phyloP scores from a whole-genome alignment of 345 rosid genomes.

The Dipteronia dyeriana region DNA sequence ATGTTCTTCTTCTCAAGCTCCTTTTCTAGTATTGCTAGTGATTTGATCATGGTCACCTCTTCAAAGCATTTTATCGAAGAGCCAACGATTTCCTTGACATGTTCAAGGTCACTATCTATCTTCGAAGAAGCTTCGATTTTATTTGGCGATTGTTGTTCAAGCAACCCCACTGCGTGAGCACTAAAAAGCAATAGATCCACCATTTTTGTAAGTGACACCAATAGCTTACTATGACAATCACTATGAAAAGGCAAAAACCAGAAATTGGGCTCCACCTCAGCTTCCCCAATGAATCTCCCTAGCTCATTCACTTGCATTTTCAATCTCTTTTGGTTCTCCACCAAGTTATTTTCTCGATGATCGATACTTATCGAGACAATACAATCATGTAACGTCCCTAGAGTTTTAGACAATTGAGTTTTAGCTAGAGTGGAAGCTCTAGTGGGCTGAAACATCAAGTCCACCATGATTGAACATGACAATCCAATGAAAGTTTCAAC shows the following conservation, averaged over 20 bases:
- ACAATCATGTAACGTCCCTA: conserved; percentile 48
- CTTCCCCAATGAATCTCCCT: conserved; percentile 63
- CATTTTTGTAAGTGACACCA: conserved; percentile 53
- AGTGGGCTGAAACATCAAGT: conserved; percentile 59
- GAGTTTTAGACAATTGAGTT: conserved; percentile 46
- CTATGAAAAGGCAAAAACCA: conserved; percentile 75
- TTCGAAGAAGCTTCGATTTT: conserved; percentile 36
- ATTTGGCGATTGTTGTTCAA: conserved; percentile 43
- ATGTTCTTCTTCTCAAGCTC: conserved; percentile 35
- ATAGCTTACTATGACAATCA: conserved; percentile 60
- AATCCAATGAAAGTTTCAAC: conserved; percentile 83
- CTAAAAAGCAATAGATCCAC: conserved; percentile 66
- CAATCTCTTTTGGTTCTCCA: conserved; percentile 50
- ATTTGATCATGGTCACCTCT: conserved; percentile 50
- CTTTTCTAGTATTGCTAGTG: conserved; percentile 47
- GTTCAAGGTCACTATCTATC: conserved; percentile 53
- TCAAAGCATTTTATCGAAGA: conserved; percentile 52
- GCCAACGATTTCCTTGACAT: conserved; percentile 41
- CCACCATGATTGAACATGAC: conserved; percentile 66
- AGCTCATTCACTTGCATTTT: conserved; percentile 46
- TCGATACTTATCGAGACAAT: conserved; percentile 38
- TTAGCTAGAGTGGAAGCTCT: conserved; percentile 77
- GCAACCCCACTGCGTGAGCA: conserved; percentile 41
- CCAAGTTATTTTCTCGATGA: conserved; percentile 1
- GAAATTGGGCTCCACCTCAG: conserved; percentile 81